Base-by-base conservation (phyloP, 2,329 filamentous ascomycete genomes). In the Alternaria hordeiaustralica region DNA sequence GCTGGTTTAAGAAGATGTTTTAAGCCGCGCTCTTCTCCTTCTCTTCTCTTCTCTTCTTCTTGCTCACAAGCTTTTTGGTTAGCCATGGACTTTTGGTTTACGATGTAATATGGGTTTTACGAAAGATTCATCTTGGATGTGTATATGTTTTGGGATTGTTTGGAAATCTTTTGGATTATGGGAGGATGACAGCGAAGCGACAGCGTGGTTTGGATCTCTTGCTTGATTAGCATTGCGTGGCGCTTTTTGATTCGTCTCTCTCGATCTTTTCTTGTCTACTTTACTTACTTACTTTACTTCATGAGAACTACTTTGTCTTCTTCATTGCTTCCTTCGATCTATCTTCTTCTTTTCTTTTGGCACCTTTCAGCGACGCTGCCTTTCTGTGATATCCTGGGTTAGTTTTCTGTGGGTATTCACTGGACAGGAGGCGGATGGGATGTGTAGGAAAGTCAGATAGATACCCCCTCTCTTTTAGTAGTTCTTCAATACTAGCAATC, bases 1-100 rank as follows among this genome's bases (percentile, higher is more conserved):
- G 82, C 64, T 84, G 82, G 82, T 79, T 84, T 36, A 84, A 84
- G 80, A 84, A 84, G 78, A 80, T 84, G 12, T 69, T 75, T 43
- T 75, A 51, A 55, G 9, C 36, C 21, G n/a, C 33, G 41, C 30
- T 44, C 55, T 26, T 41, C 49, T 51, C 43, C n/a, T 49, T 30
- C 18, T 46, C n/a, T 49, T 30, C 18, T 43, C 20, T 33, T 5
- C 5, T 15, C 6, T 49, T 41, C 12, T 28, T 55, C 18, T n/a
- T 21, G 8, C 20, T n/a, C 8, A 41, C 36, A 18, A 18, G 4
- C n/a, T 18, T 18, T 41, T 18, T 41, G 36, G n/a, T 11, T 8
- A 36, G n/a, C 15, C 15, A 36, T 9, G 33, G 33, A 11, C 23
- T 8, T 26, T 41, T 55, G 36, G 41, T 33, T 44, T 20, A 46